A percentile compares a stretch with the other conserved stretches of the same genome.
Conservation (phyloP, 805 yeast genomes). For the Wickerhamomyces bisporus region DNA sequence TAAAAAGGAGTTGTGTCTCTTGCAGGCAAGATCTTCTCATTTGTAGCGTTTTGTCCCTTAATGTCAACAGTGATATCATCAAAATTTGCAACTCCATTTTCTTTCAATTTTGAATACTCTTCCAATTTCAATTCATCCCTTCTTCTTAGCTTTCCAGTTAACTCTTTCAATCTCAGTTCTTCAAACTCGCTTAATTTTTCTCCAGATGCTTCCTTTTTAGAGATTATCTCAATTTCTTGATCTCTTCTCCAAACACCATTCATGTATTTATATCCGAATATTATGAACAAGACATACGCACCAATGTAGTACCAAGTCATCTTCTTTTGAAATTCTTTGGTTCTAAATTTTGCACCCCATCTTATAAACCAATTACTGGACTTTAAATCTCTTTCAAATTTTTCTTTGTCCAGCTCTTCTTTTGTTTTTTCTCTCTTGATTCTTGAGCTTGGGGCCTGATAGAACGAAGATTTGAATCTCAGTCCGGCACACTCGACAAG, state of each 20-base stretch:
- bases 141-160: slow-evolving; percentile 56
- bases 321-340: slow-evolving; percentile 53
- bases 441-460: slow-evolving; percentile 16
- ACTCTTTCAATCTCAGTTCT: slow-evolving; percentile 52
- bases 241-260: slow-evolving; percentile 62
- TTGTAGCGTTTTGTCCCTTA: slow-evolving; percentile 28
- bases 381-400: slow-evolving; percentile 28
- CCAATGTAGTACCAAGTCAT: slow-evolving; percentile 60
- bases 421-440: slow-evolving; percentile 23
- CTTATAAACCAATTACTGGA: slow-evolving; percentile 34
- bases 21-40: slow-evolving; percentile 51
- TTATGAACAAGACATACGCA: slow-evolving; percentile 50
- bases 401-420: slow-evolving; percentile 28
- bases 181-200: slow-evolving; percentile 53
- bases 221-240: slow-evolving; percentile 44
- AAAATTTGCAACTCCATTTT: slow-evolving; percentile 28
- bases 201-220: slow-evolving; percentile 30
- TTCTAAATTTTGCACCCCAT: slow-evolving; percentile 50
- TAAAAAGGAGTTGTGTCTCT: slow-evolving; percentile 79
- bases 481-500: no score
- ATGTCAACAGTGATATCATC: slow-evolving; percentile 26
- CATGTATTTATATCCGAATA: slow-evolving; percentile 61
- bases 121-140: slow-evolving; percentile 56
- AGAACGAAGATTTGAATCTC: slow-evolving; percentile 15
- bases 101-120: slow-evolving; percentile 51